Base-by-base conservation (phyloP, 257 asterid genomes). In the Solanum medicagineum region DNA sequence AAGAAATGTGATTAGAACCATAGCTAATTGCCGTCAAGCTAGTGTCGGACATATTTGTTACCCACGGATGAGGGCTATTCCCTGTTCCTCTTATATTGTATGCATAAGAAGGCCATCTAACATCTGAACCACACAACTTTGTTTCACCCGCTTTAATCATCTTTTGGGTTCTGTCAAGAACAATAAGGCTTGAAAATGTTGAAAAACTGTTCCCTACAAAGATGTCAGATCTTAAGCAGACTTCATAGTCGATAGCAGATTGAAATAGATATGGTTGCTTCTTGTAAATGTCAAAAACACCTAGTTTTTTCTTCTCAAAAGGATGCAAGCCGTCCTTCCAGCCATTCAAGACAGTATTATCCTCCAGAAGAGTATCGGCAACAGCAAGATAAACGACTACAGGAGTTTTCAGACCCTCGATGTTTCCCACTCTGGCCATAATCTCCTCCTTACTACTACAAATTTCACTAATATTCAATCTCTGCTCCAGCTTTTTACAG, bases 181-280 rank as follows among this genome's bases (percentile, higher is more conserved):
- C 99, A 3, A 96, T 79, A 13, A 96, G 97, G 92, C 98, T 94
- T 20, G 99, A 96, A 86, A 96, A 96, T 15, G 99, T 96, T 26
- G 99, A 96, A 87, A 91, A 94, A 85, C 95, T 96, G 90, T 96
- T 96, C 71, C 99, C 98, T 1, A 94, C 91, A 84, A 96, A 96
- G 87, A 96, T 93, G 84, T 93, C 86, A 11, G 99, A 91, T 89
- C 95, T 93, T 92, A 93, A 90, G 86, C 99, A 96, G 84, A 96
- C 99, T 91, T 93, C 96, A 45, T 94, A 96, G 86, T 96, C 99
- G 8, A 95, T 95, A 20, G 99, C 99, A 26, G 98, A 93, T 87
- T 91, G 93, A 84, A 96, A 87, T 83, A 96, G 91, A 90, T 94
- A 96, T 0, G 98, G 90, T 4, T 92, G 94, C 86, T 90, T 94